phyloP scores from a whole-genome alignment of 2,329 filamentous ascomycete species.

The Hirsutella thompsonii region DNA sequence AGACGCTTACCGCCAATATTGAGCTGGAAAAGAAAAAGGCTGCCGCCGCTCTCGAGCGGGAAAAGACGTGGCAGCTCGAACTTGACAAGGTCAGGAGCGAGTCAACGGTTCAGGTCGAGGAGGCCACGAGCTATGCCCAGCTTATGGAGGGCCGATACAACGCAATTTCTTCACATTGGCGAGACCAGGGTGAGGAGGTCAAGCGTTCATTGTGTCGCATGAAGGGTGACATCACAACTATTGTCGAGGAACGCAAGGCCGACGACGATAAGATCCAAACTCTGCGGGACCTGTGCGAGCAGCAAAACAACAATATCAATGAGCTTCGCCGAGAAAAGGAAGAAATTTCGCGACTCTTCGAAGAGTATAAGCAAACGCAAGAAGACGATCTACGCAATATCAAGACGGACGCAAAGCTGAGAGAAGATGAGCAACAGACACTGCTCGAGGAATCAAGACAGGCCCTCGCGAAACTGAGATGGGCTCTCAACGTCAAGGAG shows the following conservation, averaged over 20 bases:
- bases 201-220: constrained; percentile 36
- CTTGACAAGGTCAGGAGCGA: constrained; percentile 49
- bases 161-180: constrained; percentile 52
- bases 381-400: constrained; percentile 47
- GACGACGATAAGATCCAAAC: constrained; percentile 53
- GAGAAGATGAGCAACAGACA: constrained; percentile 48
- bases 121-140: constrained; percentile 50
- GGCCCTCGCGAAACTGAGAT: constrained; percentile 55
- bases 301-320: constrained; percentile 57
- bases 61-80: constrained; percentile 48
- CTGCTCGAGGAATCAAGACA: constrained; percentile 45
- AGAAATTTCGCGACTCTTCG: constrained; percentile 46
- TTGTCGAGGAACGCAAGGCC: constrained; percentile 40
- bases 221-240: constrained; percentile 36
- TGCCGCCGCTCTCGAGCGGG: constrained; percentile 43
- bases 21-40: constrained; percentile 52
- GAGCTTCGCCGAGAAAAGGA: constrained; percentile 48
- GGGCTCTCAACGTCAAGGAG: constrained; percentile 57
- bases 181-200: constrained; percentile 51
- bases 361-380: constrained; percentile 51
- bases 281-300: constrained; percentile 57
- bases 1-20: constrained; percentile 50
- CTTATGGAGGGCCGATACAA: constrained; percentile 61
- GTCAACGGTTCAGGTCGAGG: constrained; percentile 49
- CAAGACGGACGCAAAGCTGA: constrained; percentile 39